Percentiles rank a stretch among this genome's conserved stretches.
phyloP scores from a whole-genome alignment of 1,139 yeast genomes.

The Taphrina wiesneri region DNA sequence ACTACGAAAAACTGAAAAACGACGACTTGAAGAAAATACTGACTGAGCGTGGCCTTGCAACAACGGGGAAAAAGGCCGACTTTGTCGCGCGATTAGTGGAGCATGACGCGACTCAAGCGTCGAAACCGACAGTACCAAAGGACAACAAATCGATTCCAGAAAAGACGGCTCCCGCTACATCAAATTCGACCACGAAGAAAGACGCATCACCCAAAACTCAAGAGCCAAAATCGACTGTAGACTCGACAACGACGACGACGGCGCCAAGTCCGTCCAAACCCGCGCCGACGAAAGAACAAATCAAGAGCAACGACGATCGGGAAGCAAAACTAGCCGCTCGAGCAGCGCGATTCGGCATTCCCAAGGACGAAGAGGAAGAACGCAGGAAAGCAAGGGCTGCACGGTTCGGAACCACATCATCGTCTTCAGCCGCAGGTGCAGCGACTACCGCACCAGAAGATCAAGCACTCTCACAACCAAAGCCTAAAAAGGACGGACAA shows the following conservation, averaged over 20 bases:
- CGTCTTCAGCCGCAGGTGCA: background rate
- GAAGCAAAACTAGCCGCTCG: conserved; percentile 18
- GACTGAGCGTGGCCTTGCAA: conserved; percentile 65
- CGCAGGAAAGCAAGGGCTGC: conserved; percentile 21
- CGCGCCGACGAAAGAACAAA: conserved; percentile 6
- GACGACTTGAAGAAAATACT: conserved; percentile 80
- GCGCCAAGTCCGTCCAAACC: background rate
- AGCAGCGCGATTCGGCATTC: conserved; percentile 15
- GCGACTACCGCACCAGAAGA: background rate
- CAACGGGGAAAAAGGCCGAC: conserved; percentile 67
- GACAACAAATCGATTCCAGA: background rate
- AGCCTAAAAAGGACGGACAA: background rate
- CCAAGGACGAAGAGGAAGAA: conserved; percentile 21
- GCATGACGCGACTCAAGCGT: conserved; percentile 11
- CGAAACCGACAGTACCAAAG: background rate
- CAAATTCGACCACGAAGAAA: background rate
- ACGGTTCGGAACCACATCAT: conserved; percentile 16
- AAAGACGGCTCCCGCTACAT: background rate
- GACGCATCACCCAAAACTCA: background rate
- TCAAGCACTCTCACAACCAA: background rate
- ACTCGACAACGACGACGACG: conserved; percentile 1
- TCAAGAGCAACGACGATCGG: background rate
- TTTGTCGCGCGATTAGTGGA: conserved; percentile 34
- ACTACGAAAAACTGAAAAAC: conserved; percentile 68
- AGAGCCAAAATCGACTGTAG: conserved; percentile 9